Percentiles rank a stretch among this genome's conserved stretches.
These are phyloP conservation scores for Lagenaria siceraria DNA, from an alignment of 306 rosid species.

Conservation along the genomic window DNA sequence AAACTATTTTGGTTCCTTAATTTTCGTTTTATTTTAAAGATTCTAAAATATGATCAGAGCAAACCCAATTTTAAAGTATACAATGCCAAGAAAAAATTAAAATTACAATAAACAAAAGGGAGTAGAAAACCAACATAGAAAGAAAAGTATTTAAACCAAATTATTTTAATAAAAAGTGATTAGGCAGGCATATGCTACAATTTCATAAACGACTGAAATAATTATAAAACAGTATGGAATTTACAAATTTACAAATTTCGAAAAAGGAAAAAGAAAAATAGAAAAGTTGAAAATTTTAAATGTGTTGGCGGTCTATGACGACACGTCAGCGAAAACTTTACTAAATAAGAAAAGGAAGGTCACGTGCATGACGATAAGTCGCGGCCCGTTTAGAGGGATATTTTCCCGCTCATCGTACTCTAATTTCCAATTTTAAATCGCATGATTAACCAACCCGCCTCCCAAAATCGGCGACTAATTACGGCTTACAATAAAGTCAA, in stretches of 20 bases:
- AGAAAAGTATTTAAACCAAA: too few species aligned
- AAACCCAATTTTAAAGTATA: too few species aligned
- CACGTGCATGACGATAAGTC: neutral
- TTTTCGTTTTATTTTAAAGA: too few species aligned
- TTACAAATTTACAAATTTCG: neutral
- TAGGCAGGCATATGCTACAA: neutral
- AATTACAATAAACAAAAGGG: too few species aligned
- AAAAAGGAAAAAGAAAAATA: too few species aligned
- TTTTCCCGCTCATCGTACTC: constrained; percentile 1
- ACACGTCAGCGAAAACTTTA: too few species aligned
- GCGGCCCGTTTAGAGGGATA: neutral
- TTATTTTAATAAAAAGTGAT: neutral
- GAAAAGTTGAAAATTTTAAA: neutral
- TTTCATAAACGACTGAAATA: neutral
- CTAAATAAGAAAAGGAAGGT: neutral
- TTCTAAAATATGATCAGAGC: too few species aligned
- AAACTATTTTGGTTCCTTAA: too few species aligned
- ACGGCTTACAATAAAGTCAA: neutral
- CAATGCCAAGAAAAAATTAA: too few species aligned
- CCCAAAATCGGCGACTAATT: neutral
- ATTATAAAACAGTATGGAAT: neutral
- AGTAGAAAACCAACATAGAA: too few species aligned
- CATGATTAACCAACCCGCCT: neutral
- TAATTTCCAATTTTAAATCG: neutral
- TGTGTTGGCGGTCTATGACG: too few species aligned